Conservation (phyloP, 2,329 filamentous ascomycete genomes). For the Leptographium galeiforme region DNA sequence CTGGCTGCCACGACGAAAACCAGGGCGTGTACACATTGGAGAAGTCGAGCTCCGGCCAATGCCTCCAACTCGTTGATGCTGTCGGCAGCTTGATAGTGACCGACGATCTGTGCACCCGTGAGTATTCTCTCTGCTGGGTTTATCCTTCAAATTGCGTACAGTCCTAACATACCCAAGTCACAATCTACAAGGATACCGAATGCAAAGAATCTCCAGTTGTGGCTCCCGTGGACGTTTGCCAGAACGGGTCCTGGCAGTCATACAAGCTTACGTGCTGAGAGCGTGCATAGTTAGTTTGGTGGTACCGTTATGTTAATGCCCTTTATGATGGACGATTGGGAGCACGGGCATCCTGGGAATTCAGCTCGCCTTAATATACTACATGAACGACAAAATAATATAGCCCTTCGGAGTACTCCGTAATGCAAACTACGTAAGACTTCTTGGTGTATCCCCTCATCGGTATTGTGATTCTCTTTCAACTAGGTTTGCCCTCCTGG, state of each 20-base stretch:
- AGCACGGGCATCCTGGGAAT: too few relatives aligned
- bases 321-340: too few relatives aligned
- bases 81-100: constrained; percentile 6
- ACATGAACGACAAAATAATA: too few relatives aligned
- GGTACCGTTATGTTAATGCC: too few relatives aligned
- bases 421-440: too few relatives aligned
- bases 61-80: constrained; percentile 4
- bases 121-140: not conserved
- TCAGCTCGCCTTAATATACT: too few relatives aligned
- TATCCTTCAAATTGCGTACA: too few relatives aligned
- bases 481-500: too few relatives aligned
- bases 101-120: constrained; percentile 8
- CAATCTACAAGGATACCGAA: constrained; percentile 2
- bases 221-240: constrained; percentile 1
- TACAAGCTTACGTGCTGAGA: constrained; percentile 10
- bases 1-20: constrained; percentile 9
- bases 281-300: not conserved
- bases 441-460: too few relatives aligned
- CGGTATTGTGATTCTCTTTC: too few relatives aligned
- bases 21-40: constrained; percentile 11
- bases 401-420: too few relatives aligned
- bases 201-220: constrained; percentile 2
- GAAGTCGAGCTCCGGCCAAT: constrained; percentile 3
- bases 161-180: constrained; percentile 2
- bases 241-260: constrained; percentile 8